Evolutionary conservation across 176 grass and related monocot species (phyloP), one percentile per base, ranked within the genome.

Genomic region (Aegilops tauschii): DNA sequence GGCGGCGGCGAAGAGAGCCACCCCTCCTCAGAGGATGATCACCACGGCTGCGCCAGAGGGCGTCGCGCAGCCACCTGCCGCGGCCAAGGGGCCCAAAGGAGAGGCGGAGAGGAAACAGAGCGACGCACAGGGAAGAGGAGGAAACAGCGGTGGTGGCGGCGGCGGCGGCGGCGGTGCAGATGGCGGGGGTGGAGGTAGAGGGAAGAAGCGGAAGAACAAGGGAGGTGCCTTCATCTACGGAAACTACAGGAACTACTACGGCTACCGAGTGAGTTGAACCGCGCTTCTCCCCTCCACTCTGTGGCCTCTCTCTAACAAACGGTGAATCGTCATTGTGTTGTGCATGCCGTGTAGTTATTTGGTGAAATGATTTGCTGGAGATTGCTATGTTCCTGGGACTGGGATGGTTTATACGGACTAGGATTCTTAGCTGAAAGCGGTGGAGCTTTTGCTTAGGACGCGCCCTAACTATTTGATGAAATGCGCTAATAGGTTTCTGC

Each of bases 191-290:
- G 82, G 76, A 11, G 52, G 65, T 23, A 12, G 16, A 73, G 58
- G 40, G 31, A 39, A 82, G 49, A 94, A 91, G 84, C 86, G 92
- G 70, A 99, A 96, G 84, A 85, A 35, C 65, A 85, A 84, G 42
- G 42, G 85, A 91, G 52, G 56, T 80, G 50, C 50, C 4, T 98
- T 90, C 86, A 88, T 99, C 87, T 99, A 99, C 42, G 97, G 97
- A 5, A 99, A 96, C 89, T 98, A 98, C 85, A 92, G 69, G 88
- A 86, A 86, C 90, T 96, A 99, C 90, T 99, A 99, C 82, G 90
- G 92, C 59, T 99, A 99, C 87, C 81, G 97, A 31, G 97, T 98
- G 80, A 87, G 73, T 79, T 11, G 27, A 50, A 75, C 9, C 80
- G 47, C 61, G 31, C 12, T 8, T 27, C 13, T 66, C 52, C 44